Conservation (phyloP, 306 rosid species). For the Macrotyloma uniflorum region DNA sequence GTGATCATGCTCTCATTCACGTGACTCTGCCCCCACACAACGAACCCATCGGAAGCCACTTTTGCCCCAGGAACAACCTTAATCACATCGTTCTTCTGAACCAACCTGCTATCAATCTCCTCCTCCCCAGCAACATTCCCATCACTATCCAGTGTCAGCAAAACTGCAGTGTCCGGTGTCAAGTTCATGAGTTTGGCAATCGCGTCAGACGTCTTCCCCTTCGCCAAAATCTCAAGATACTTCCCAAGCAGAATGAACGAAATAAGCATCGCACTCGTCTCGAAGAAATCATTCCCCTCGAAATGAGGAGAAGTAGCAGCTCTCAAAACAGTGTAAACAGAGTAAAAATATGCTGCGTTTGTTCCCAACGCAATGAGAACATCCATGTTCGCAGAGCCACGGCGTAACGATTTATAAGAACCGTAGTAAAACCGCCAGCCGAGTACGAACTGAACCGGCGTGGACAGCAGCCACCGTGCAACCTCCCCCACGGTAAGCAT, state of each 20-base stretch:
- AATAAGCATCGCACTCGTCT: slow-evolving; percentile 88
- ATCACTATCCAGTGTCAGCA: slow-evolving; percentile 58
- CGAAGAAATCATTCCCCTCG: slow-evolving; percentile 85
- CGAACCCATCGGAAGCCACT: slow-evolving; percentile 80
- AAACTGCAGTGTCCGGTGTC: slow-evolving; percentile 72
- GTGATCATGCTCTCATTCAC: slow-evolving; percentile 98
- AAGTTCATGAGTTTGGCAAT: slow-evolving; percentile 87
- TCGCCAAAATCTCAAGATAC: slow-evolving; percentile 85
- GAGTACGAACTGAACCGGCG: slow-evolving; percentile 82
- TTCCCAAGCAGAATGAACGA: slow-evolving; percentile 85
- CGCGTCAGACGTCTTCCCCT: slow-evolving; percentile 88
- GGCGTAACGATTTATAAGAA: slow-evolving; percentile 68
- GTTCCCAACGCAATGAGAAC: slow-evolving; percentile 88
- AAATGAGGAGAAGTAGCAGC: slow-evolving; percentile 63
- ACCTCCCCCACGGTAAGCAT: slow-evolving; percentile 72
- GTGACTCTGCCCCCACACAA: slow-evolving; percentile 81
- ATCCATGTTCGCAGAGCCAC: slow-evolving; percentile 90
- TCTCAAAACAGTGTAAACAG: slow-evolving; percentile 76
- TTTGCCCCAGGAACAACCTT: slow-evolving; percentile 72
- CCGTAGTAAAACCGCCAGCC: slow-evolving; percentile 78
- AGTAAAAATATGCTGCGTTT: slow-evolving; percentile 88
- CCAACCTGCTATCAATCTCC: slow-evolving; percentile 74
- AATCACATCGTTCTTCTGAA: slow-evolving; percentile 81
- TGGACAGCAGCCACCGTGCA: slow-evolving; percentile 71
- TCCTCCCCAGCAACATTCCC: slow-evolving; percentile 59